A percentile compares a stretch with the other conserved stretches of the same genome.
Conservation (phyloP, 805 yeast genomes). For the Kodamaea neixiangensis region DNA sequence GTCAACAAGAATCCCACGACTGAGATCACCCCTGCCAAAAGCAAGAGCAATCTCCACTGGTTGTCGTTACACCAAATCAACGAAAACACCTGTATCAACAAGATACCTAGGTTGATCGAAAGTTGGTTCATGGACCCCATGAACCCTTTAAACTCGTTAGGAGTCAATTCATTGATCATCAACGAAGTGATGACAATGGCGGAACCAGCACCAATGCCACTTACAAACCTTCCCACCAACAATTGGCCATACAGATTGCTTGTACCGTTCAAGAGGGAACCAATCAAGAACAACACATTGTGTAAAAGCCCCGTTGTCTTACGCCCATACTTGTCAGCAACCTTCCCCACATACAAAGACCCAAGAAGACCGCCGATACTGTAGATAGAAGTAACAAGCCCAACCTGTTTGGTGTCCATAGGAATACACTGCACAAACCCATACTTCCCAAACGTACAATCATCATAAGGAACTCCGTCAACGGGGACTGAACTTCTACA, state of each 20-base stretch:
- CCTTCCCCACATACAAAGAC: conserved; percentile 63
- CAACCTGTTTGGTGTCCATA: conserved; percentile 58
- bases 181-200: conserved; percentile 85
- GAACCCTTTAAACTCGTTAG: conserved; percentile 65
- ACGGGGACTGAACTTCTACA: conserved; percentile 47
- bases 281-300: conserved; percentile 53
- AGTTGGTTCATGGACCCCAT: conserved; percentile 92
- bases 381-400: conserved; percentile 74
- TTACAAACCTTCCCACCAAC: conserved; percentile 67
- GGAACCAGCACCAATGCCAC: conserved; percentile 87
- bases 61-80: conserved; percentile 61
- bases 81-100: conserved; percentile 76
- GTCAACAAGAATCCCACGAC: conserved; percentile 45
- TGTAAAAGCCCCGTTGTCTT: conserved; percentile 53
- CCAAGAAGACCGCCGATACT: conserved; percentile 84
- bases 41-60: conserved; percentile 73
- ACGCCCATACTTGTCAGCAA: conserved; percentile 71
- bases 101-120: conserved; percentile 80
- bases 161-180: conserved; percentile 78
- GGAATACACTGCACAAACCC: conserved; percentile 55
- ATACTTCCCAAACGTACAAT: conserved; percentile 43
- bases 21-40: conserved; percentile 61
- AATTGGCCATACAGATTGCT: conserved; percentile 47
- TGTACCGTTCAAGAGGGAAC: conserved; percentile 60
- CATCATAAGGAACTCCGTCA: conserved; percentile 26